Evolutionary conservation across 176 grass and related monocot species (phyloP), one percentile per base, ranked within the genome.

Genomic region (Oropetium thomaeum): DNA sequence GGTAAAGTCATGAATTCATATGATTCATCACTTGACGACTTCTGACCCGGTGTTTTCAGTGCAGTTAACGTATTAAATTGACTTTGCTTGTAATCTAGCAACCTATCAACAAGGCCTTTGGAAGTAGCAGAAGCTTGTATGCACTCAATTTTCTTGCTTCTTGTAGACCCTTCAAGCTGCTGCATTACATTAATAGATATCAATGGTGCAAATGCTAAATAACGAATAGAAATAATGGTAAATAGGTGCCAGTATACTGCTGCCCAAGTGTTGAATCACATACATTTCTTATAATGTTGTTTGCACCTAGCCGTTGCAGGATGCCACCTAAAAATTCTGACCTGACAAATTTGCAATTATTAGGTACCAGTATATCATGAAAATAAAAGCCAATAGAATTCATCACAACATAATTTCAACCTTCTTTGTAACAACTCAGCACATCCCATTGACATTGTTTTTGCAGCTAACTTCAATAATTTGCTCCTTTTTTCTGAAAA

Each of bases 401-500:
- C 10, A 82, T 26, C 26, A 62, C 52, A 73, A 69, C 45, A 78
- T 47, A 54, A 57, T 65, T 44, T 51, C 49, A 76, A 89, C 88
- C 86, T 91, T 87, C 52, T 90, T 71, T 65, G 73, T 26, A 81
- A 67, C 31, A 96, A 87, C 74, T 96, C 92, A 65, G 67, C 74
- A 60, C 59, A 83, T 84, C 80, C 80, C 76, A 87, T 78, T 40
- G 71, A 85, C 44, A 73, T 13, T 13, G 83, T 82, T 81, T 89
- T 84, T 47, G 86, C 65, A 58, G 86, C 92, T 61, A 96, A 77
- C 79, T 87, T 91, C 41, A 89, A 71, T 76, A 96, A 58, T 57
- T 89, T 96, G 57, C 48, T 83, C 75, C 89, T 96, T 80, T 89
- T 96, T 77, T 79, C 83, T 71, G 88, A 89, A 75, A 91, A 89